These are phyloP conservation scores for Phytophthora tentaculata DNA, from an alignment of 352 stramenopile genomes.

Conservation along the genomic window DNA sequence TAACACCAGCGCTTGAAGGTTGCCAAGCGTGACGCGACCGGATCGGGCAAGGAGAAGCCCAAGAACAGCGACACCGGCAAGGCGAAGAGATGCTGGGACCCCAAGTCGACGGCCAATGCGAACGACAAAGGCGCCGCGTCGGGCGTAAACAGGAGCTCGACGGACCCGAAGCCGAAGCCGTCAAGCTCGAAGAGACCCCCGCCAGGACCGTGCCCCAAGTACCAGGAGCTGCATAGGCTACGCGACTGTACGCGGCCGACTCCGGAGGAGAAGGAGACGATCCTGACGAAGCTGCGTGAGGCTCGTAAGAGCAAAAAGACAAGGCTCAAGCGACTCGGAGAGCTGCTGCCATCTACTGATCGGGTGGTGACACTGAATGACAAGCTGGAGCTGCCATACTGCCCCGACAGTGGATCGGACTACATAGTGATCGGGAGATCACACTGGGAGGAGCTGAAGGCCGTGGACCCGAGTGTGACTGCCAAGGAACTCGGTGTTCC, in stretches of 20 bases:
- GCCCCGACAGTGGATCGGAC: not conserved
- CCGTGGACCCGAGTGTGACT: not conserved
- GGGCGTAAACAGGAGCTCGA: too few relatives aligned
- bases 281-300: not conserved
- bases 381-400: not conserved
- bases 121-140: not conserved
- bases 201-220: constrained; percentile 9
- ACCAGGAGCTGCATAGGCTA: constrained; percentile 8
- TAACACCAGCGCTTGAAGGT: not conserved
- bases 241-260: not conserved
- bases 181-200: not conserved
- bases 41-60: not conserved
- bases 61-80: not conserved
- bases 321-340: not conserved
- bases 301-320: not conserved
- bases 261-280: constrained; percentile 2
- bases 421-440: constrained; percentile 1
- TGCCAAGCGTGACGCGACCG: not conserved
- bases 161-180: not conserved
- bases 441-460: not conserved
- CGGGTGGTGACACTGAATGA: not conserved
- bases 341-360: not conserved
- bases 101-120: not conserved
- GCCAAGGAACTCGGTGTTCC: not conserved
- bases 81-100: not conserved